A percentile compares a stretch with the other conserved stretches of the same genome.
Evolutionary conservation across 1,284 basidiomycete genomes (phyloP).

Genomic region (Apiotrichum akiyoshidainum): DNA sequence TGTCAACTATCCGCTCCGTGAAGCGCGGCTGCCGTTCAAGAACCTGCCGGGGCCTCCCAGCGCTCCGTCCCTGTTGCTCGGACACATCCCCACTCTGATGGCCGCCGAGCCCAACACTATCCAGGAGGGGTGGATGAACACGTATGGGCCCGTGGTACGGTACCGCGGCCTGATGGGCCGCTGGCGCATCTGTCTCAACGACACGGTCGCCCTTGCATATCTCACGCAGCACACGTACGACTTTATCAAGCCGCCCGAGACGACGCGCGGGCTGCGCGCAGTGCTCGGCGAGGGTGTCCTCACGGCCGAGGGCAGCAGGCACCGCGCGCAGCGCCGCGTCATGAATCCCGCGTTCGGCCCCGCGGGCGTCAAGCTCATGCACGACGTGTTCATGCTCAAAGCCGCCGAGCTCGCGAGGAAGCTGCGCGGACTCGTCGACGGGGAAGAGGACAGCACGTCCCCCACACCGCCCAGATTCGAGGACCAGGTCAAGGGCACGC

Average conservation of each 20-base stretch:
- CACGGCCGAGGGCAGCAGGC: constrained; percentile 53
- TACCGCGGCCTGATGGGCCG: constrained; percentile 18
- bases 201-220: constrained; percentile 60
- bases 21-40: not conserved
- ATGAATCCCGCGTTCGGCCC: constrained; percentile 52
- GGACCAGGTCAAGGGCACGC: constrained; percentile 8
- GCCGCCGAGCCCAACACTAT: constrained; percentile 8
- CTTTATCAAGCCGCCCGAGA: constrained; percentile 64
- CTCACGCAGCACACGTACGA: constrained; percentile 61
- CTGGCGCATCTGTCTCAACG: constrained; percentile 58
- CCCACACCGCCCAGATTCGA: constrained; percentile 15
- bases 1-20: not conserved
- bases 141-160: constrained; percentile 26
- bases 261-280: constrained; percentile 56
- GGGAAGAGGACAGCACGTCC: not conserved
- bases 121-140: constrained; percentile 23
- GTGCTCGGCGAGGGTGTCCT: constrained; percentile 45
- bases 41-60: not conserved
- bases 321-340: constrained; percentile 56
- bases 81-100: not conserved
- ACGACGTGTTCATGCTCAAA: constrained; percentile 64
- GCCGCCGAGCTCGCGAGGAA: constrained; percentile 55
- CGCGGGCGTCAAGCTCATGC: constrained; percentile 47
- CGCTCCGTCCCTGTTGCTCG: not conserved
- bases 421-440: constrained; percentile 13